Base-by-base conservation (phyloP, 1,284 basidiomycete species). In the Thecaphora thlaspeos region DNA sequence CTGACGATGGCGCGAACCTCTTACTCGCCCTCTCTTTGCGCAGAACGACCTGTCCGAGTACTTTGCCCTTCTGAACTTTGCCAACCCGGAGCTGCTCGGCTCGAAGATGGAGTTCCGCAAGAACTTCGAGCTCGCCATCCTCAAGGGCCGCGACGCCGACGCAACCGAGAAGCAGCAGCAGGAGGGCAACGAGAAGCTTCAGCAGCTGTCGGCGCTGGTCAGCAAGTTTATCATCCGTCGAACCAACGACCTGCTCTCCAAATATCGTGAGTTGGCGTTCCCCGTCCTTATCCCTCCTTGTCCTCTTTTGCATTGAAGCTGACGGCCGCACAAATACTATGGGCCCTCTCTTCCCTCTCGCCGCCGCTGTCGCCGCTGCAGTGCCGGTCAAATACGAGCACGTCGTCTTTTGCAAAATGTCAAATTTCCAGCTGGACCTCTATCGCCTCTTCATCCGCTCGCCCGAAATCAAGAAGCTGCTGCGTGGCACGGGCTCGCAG, bases 351-450 rank as follows among this genome's bases (percentile, higher is more conserved):
- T 1, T 22, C 32, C 22, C 5, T 15, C 18, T 21, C 38, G 46
- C 28, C 8, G 7, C 28, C 28, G 28, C 28, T 39, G 11, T 49
- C 40, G 36, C 8, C 21, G 30, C 38, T 44, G 11, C 67, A 95
- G 92, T 99, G 40, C 94, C 94, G 3, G 91, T 98, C 81, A 99
- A 99, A 79, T 96, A 98, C 81, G 94, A 98, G 79, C 92, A 97
- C 61, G 95, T 98, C 64, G 95, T 99, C 1, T 99, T 98, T 80
- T 97, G 94, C 79, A 83, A 86, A 43, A 85, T 92, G 15, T 93
- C 91, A 1, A 83, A 87, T 2, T 88, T 98, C 72, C 94, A 99
- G 74, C 81, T 92, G 5, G 83, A 88, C 1, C 82, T 99, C 3
- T 99, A 99, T 79, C 86, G 88, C 37, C 83, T 91, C 41, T 98